Percentiles rank a stretch among this genome's conserved stretches.
phyloP scores from a whole-genome alignment of 2,329 filamentous ascomycete genomes.

The Penicillium aurantiogriseum region DNA sequence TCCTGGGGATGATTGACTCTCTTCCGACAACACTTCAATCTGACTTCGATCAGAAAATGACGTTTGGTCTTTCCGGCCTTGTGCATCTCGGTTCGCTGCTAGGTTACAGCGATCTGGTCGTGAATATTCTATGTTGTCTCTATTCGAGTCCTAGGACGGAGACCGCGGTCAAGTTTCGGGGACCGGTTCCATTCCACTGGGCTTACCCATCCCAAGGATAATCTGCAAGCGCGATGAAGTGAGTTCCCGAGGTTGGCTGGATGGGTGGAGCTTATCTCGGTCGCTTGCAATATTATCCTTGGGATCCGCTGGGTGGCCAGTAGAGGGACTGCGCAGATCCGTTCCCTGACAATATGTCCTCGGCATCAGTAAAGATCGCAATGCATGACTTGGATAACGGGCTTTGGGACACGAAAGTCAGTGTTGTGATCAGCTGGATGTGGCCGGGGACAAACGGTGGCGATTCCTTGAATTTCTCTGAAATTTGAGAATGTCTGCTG shows the following conservation, averaged over 20 bases:
- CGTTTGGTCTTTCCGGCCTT: no score
- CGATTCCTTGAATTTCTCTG: neutral
- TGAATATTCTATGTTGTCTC: neutral
- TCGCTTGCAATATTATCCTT: neutral
- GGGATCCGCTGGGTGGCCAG: neutral
- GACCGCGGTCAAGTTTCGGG: neutral
- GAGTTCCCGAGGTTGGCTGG: neutral
- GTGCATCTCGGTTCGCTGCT: neutral
- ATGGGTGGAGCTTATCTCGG: neutral
- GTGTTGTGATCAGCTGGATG: neutral
- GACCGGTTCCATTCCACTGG: neutral
- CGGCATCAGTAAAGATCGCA: neutral
- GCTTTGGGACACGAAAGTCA: neutral
- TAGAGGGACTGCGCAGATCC: neutral
- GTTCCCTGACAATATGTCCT: neutral
- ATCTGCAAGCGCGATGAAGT: neutral
- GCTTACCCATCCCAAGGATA: neutral
- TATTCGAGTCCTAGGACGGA: neutral
- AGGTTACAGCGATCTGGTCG: no score
- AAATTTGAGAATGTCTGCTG: neutral
- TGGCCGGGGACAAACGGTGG: neutral
- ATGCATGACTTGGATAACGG: neutral
- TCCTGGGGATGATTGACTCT: neutral
- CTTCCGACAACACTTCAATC: neutral
- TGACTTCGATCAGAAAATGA: neutral